Evolutionary conservation across 306 rosid species (phyloP), one percentile per base, ranked within the genome.

Genomic region (Casuarina cunninghamiana): DNA sequence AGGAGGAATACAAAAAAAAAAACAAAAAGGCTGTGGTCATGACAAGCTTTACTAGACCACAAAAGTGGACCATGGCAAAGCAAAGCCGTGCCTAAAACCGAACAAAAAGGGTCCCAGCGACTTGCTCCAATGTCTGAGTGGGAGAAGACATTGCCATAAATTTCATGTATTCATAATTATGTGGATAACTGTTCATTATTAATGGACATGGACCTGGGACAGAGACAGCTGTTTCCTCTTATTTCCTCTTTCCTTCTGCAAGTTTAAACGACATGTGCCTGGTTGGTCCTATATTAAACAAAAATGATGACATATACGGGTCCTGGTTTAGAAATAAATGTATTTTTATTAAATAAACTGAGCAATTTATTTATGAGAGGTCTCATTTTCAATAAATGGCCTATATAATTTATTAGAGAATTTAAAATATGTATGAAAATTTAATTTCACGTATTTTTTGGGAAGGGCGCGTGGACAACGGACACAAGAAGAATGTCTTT

Each of bases 71-170:
- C 83, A 45, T 21, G 26, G 26, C 26, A 21, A 35, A 37, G 2
- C 4, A 66, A 26, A 43, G 10, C 54, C 48, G n/a, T 45, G 73
- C 9, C 9, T 3, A 45, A 19, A 46, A 46, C 12, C 21, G 45
- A 16, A 45, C 15, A 4, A 71, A 21, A 21, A 21, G 26, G 26
- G 26, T 21, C 26, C 26, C 26, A 21, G 26, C 26, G 26, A 21
- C 26, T 21, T 21, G 26, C 26, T 21, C 26, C 26, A 58, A 41
- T 85, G 92, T 83, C 84, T 54, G 75, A 38, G 68, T 38, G 63
- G 19, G 86, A 74, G 71, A 63, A 67, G 86, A 83, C 88, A 86
- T 50, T 37, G 89, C 85, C 86, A 86, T 84, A 78, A 84, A 87
- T 87, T 83, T 80, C 77, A 77, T 58, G 74, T 38, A 76, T 75